Base-by-base conservation (phyloP, 805 yeast genomes). In the Pichia californica region DNA sequence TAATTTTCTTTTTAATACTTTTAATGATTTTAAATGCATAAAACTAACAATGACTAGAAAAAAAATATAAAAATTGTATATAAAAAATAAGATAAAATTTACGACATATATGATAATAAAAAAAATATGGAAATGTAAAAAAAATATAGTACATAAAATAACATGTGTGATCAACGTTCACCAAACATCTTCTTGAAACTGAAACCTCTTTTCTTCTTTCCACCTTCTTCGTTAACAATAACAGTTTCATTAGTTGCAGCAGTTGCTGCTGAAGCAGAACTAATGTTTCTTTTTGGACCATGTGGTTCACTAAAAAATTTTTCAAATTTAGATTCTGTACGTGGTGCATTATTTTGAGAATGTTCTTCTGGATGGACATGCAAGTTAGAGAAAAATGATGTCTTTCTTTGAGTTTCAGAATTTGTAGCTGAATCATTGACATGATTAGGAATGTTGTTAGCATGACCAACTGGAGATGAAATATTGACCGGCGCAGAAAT, bases 111-210 rank as follows among this genome's bases (percentile, higher is more conserved):
- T n/a, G n/a, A 8, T 25, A 25, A 8, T 8, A 25, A 25, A 10
- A 25, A 25, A 25, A 25, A 25, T 8, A 25, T 25, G 7, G 27
- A 21, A 30, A 23, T 16, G 18, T 20, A 20, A 31, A 31, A 3
- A 10, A 8, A 31, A 7, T 16, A 26, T 27, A 18, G 6, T 23
- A 25, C 6, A 9, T 43, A 34, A 19, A 44, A 44, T 35, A 47
- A n/a, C n/a, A n/a, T n/a, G n/a, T n/a, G n/a, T n/a, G n/a, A n/a
- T 55, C 18, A 28, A 30, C 31, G 44, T 52, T 33, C 43, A 8
- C 66, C 63, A 45, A 65, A 65, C 18, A 65, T 44, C 49, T 61
- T 65, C 43, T 64, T 62, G 31, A 65, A 58, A 16, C 39, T 14
- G 38, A 62, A 63, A 20, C 58, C 53, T 46, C 58, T 57, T 51